A percentile compares a stretch with the other conserved stretches of the same genome.
These are phyloP conservation scores for Apiotrichum domesticum DNA, from an alignment of 1,284 basidiomycete genomes.

Conservation along the genomic window DNA sequence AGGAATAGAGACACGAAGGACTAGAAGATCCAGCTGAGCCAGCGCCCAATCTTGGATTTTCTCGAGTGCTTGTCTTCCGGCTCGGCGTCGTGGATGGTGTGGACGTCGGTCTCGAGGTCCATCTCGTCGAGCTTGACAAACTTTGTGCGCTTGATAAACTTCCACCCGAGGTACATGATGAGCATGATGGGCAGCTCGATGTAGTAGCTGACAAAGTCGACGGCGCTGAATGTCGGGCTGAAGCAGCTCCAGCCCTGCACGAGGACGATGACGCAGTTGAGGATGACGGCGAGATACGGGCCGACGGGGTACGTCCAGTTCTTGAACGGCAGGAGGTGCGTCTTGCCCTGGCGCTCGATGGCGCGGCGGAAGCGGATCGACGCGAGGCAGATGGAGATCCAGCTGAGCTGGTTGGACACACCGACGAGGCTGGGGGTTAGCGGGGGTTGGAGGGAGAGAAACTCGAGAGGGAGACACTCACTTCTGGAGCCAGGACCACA, in stretches of 20 bases:
- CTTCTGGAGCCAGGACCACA: slow-evolving; percentile 16
- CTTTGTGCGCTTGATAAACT: slow-evolving; percentile 33
- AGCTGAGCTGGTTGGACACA: slow-evolving; percentile 48
- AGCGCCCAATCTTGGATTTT: not conserved
- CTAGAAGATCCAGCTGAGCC: not conserved
- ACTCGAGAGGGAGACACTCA: not conserved
- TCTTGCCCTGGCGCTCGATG: slow-evolving; percentile 61
- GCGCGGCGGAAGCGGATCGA: slow-evolving; percentile 75
- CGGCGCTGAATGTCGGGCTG: slow-evolving; percentile 22
- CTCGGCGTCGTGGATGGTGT: slow-evolving; percentile 56
- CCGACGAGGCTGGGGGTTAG: slow-evolving; percentile 18
- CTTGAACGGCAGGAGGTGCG: slow-evolving; percentile 57
- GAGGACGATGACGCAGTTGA: slow-evolving; percentile 36
- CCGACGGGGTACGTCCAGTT: slow-evolving; percentile 36
- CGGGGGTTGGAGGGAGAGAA: slow-evolving; percentile 5
- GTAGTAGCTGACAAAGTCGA: slow-evolving; percentile 32
- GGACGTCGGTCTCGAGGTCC: slow-evolving; percentile 50
- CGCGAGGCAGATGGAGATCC: slow-evolving; percentile 87
- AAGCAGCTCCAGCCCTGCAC: slow-evolving; percentile 55
- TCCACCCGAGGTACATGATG: slow-evolving; percentile 57
- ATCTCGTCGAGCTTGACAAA: slow-evolving; percentile 26
- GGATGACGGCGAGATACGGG: slow-evolving; percentile 30
- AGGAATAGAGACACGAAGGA: too few species aligned
- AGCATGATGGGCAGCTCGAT: slow-evolving; percentile 71
- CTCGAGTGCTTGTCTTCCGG: not conserved